Evolutionary conservation across 2,329 filamentous ascomycete genomes (phyloP).

Genomic region (Curvularia sp.): DNA sequence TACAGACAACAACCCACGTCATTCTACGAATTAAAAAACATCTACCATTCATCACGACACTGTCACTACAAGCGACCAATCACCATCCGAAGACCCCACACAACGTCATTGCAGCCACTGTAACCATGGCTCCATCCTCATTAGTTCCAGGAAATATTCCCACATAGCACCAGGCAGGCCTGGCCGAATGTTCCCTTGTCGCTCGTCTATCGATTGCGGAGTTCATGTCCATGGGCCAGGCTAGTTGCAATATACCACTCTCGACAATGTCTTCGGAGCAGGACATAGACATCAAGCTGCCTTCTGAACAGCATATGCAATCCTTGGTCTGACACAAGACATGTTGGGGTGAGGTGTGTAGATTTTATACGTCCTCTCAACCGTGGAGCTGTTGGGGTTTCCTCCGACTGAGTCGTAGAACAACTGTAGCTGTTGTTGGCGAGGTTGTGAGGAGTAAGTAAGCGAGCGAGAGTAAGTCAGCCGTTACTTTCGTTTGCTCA

Average conservation of each 20-base stretch:
- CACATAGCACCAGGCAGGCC: conserved; percentile 28
- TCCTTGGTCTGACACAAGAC: background rate
- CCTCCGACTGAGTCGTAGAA: too few species aligned
- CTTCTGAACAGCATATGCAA: background rate
- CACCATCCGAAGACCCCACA: conserved; percentile 16
- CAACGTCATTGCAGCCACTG: conserved; percentile 16
- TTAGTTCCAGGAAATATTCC: conserved; percentile 22
- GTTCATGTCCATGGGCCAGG: conserved; percentile 24
- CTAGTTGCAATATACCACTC: background rate
- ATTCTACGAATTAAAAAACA: background rate
- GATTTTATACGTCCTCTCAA: too few species aligned
- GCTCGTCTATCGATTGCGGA: conserved; percentile 30
- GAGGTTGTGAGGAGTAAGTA: too few species aligned
- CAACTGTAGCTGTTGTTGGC: too few species aligned
- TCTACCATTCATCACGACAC: background rate
- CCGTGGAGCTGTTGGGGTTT: too few species aligned
- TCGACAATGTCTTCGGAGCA: conserved; percentile 5
- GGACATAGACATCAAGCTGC: background rate
- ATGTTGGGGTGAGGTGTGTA: background rate
- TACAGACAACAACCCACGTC: background rate
- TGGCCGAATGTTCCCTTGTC: conserved; percentile 34
- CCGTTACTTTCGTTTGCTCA: too few species aligned
- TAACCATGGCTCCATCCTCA: conserved; percentile 6
- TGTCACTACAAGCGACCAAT: conserved; percentile 26
- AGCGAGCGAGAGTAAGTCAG: too few species aligned